Base-by-base conservation (phyloP, 495 filamentous ascomycete species). In the Aspergillus baeticus region DNA sequence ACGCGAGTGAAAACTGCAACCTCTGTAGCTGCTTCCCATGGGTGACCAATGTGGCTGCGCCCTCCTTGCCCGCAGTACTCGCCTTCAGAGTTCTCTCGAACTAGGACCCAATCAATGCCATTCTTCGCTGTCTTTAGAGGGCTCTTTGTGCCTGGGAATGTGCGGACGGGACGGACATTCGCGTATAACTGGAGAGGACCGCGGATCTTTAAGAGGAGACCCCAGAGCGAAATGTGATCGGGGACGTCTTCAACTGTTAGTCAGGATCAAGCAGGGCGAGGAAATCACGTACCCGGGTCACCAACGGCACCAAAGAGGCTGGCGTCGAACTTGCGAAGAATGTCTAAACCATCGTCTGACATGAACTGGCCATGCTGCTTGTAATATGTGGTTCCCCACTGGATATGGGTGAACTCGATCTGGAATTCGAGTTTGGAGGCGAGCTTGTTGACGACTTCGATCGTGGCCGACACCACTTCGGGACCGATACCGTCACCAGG, bases 251-350 rank as follows among this genome's bases (percentile, higher is more conserved):
- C 14, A 7, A 21, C 1, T 18, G 29, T 55, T 39, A 43, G 29
- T n/a, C 17, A 6, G 0, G 8, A 38, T 6, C 11, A 31, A 3
- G 17, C 29, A 33, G 6, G 20, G 2, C 62, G 8, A 36, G 34
- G 22, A 33, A 15, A 20, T 49, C 61, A 59, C 51, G 10, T 70
- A 79, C 78, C 77, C 5, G 79, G 81, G 26, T 73, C 78, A 1
- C 81, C 81, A 35, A 83, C 81, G 15, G 81, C 76, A n/a, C 81
- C 81, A 48, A 84, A 84, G 20, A 83, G 68, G 34, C 80, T 77
- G 1, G 80, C 80, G 60, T 83, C 73, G 23, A 74, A 75, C 45
- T 70, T 77, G 64, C 77, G 80, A 39, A 83, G 55, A 18, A 69
- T 63, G 11, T 80, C 75, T 1, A 84, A 63, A 10, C 70, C 78